Evolutionary conservation across 768 basidiomycete genomes (phyloP), one percentile per base, ranked within the genome.

Genomic region (Termitomyces sp.): DNA sequence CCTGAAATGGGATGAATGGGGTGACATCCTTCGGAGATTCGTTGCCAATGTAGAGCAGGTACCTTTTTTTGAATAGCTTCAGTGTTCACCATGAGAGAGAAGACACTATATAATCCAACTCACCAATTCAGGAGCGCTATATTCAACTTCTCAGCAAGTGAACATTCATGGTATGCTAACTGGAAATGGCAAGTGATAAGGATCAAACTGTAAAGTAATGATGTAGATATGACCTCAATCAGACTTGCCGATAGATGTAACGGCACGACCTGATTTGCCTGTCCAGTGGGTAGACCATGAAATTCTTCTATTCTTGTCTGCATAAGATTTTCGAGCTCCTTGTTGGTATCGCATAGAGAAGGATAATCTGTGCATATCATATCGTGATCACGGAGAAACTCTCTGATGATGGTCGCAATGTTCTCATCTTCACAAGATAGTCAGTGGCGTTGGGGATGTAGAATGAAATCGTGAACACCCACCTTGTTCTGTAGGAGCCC

Each of bases 51-150:
- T 51, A 34, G 31, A 67, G 55, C 22, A 62, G 29, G 22, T 62
- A 62, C 66, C 66, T 65, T 50, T 9, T 8, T 3, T 29, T 29
- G 15, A 10, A 22, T 36, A 5, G 4, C 3, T 51, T 18, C 46
- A 34, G n/a, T n/a, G n/a, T n/a, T n/a, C n/a, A 8, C 22, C 4
- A 10, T 5, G 4, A 1, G 9, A 33, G 20, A 22, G 3, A 4
- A 22, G 4, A 22, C 5, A 18, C 7, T n/a, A 3, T 29, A 29
- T 6, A 29, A 29, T 29, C 29, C 3, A 29, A 29, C 29, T 29
- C 29, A 29, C 29, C 29, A 68, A n/a, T 60, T 61, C 42, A 58
- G 60, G 3, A 66, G 42, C 0, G 59, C 63, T 8, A 64, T 54
- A 20, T 55, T 44, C 24, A 44, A 33, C 22, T 66, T 66, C 29